A percentile compares a stretch with the other conserved stretches of the same genome.
phyloP scores from a whole-genome alignment of 2,329 filamentous ascomycete species.

The Fusarium pseudoanthophilum region DNA sequence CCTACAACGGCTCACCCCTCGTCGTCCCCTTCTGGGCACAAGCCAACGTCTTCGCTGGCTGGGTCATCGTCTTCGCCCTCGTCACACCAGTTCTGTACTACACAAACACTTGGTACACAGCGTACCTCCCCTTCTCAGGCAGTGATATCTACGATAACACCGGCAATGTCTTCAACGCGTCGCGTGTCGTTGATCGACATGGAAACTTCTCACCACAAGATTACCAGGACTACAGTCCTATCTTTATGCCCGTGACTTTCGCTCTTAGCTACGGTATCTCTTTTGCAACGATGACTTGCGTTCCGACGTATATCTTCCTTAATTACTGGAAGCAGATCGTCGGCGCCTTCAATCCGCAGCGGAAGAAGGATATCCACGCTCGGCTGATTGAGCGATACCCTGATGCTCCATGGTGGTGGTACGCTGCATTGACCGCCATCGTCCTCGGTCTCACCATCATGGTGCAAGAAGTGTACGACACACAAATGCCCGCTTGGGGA shows the following conservation, averaged over 20 bases:
- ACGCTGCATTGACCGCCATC: neutral
- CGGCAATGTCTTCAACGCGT: neutral
- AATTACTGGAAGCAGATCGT: conserved; percentile 8
- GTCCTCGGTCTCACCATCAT: conserved; percentile 1
- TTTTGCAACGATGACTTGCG: conserved; percentile 1
- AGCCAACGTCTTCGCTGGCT: neutral
- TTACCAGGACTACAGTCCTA: neutral
- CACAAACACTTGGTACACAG: conserved; percentile 2
- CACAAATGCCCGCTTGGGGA: conserved; percentile 3
- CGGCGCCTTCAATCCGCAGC: neutral
- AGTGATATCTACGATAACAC: conserved; percentile 2
- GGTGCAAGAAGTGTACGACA: neutral
- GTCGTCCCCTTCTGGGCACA: neutral
- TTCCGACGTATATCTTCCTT: neutral
- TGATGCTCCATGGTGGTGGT: neutral
- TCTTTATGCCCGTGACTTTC: neutral
- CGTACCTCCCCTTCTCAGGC: neutral
- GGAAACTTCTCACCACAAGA: neutral
- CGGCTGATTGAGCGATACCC: neutral
- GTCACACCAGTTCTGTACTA: neutral
- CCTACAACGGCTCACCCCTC: neutral
- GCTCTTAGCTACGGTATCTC: neutral
- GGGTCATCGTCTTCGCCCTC: neutral
- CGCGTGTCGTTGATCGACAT: neutral
- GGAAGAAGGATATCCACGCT: neutral